These are phyloP conservation scores for Pythium vanterpoolii DNA, from an alignment of 352 stramenopile genomes.

Conservation along the genomic window DNA sequence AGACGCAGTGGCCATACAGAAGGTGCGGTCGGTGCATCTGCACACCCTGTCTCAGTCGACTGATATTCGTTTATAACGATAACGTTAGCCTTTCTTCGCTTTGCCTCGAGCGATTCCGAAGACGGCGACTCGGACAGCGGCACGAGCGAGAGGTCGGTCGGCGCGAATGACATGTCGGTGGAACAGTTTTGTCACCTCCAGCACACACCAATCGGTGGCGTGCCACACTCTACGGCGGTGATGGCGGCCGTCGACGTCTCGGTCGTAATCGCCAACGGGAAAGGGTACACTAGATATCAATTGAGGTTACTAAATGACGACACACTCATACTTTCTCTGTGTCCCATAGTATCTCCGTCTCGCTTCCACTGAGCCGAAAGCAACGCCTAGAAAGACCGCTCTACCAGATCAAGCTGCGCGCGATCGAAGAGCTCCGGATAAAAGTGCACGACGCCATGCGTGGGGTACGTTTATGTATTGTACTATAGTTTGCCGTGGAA, in stretches of 20 bases:
- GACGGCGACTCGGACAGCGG: conserved; percentile 24
- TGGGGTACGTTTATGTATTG: conserved; percentile 9
- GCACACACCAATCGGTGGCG: neutral
- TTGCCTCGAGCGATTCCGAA: conserved; percentile 26
- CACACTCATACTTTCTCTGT: neutral
- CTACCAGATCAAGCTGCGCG: conserved; percentile 59
- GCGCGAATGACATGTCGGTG: conserved; percentile 10
- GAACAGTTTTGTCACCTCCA: conserved; percentile 10
- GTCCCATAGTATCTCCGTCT: conserved; percentile 14
- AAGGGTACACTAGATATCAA: no score
- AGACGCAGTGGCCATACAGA: conserved; percentile 2
- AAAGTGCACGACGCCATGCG: conserved; percentile 21
- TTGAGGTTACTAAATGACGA: no score
- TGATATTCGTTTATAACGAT: neutral
- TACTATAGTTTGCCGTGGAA: neutral
- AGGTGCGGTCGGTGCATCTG: neutral
- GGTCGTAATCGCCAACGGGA: neutral
- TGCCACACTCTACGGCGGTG: neutral
- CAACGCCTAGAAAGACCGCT: conserved; percentile 9
- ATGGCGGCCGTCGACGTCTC: conserved; percentile 6
- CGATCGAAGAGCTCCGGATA: conserved; percentile 44
- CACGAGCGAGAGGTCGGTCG: conserved; percentile 8
- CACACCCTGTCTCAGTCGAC: neutral
- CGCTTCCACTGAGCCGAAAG: conserved; percentile 11
- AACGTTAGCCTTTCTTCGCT: conserved; percentile 19